Percentiles rank a stretch among this genome's conserved stretches.
These are phyloP conservation scores for Domatiomyces catenatus DNA, from an alignment of 2,329 filamentous ascomycete species.

Conservation along the genomic window DNA sequence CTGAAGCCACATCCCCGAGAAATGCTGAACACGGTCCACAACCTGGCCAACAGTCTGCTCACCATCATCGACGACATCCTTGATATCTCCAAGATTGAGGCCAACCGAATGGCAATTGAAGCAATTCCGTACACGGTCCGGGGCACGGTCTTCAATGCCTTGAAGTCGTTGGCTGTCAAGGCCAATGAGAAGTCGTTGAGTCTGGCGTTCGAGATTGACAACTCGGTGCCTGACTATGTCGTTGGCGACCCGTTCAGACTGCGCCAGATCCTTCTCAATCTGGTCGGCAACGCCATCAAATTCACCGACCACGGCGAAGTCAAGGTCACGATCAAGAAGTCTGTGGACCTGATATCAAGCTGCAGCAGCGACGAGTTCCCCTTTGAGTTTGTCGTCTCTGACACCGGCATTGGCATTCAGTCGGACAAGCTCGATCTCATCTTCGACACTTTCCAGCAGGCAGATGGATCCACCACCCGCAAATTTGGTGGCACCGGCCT, in stretches of 20 bases:
- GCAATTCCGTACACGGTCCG: constrained; percentile 91
- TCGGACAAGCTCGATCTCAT: constrained; percentile 91
- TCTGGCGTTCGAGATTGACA: constrained; percentile 84
- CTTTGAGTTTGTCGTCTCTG: constrained; percentile 88
- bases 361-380: constrained; percentile 65
- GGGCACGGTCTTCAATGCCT: constrained; percentile 87
- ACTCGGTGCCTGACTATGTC: constrained; percentile 84
- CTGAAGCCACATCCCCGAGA: constrained; percentile 90
- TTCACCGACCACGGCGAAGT: constrained; percentile 96
- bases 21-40: constrained; percentile 97
- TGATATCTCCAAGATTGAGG: constrained; percentile 66
- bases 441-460: constrained; percentile 98
- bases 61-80: constrained; percentile 83
- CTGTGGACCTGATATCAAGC: constrained; percentile 37
- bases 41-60: constrained; percentile 83
- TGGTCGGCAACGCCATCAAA: constrained; percentile 97
- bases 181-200: constrained; percentile 92
- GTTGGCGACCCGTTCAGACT: constrained; percentile 93
- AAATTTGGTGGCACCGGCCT: constrained; percentile 93
- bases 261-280: constrained; percentile 88
- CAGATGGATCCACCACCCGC: constrained; percentile 87
- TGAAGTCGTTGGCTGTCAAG: constrained; percentile 93
- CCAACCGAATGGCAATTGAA: constrained; percentile 94
- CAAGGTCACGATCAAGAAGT: constrained; percentile 72
- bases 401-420: constrained; percentile 93